These are phyloP conservation scores for Penicillium soppii DNA, from an alignment of 495 filamentous ascomycete genomes.

Conservation along the genomic window DNA sequence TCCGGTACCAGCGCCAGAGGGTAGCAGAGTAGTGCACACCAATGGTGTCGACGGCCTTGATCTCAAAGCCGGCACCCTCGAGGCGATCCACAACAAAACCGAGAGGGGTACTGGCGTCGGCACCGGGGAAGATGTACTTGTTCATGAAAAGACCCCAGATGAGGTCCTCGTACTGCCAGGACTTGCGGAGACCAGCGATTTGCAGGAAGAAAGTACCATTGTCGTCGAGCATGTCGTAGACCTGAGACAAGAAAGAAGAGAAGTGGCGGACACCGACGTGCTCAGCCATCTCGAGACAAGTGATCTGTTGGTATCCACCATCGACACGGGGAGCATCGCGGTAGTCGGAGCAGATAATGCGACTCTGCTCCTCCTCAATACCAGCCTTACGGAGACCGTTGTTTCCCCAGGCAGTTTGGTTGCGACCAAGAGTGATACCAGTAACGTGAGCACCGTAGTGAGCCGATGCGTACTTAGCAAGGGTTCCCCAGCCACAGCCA, in stretches of 20 bases:
- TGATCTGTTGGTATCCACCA: constrained; percentile 67
- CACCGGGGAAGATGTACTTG: constrained; percentile 74
- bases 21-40: constrained; percentile 98
- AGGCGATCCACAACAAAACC: constrained; percentile 64
- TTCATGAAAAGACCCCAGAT: constrained; percentile 79
- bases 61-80: constrained; percentile 63
- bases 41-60: constrained; percentile 73
- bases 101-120: constrained; percentile 65
- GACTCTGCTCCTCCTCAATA: constrained; percentile 60
- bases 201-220: constrained; percentile 73
- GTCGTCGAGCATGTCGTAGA: constrained; percentile 69
- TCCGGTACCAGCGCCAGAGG: constrained; percentile 97
- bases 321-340: constrained; percentile 62
- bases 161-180: constrained; percentile 73
- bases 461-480: constrained; percentile 62
- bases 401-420: constrained; percentile 74
- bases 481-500: constrained; percentile 71
- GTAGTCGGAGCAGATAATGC: constrained; percentile 68
- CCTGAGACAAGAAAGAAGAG: constrained; percentile 58
- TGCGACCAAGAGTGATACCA: constrained; percentile 67
- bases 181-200: constrained; percentile 66
- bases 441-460: constrained; percentile 64
- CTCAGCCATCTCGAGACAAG: constrained; percentile 77
- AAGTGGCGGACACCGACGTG: constrained; percentile 70
- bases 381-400: constrained; percentile 58